A percentile compares a stretch with the other conserved stretches of the same genome.
Evolutionary conservation across 495 filamentous ascomycete species (phyloP).

Genomic region (Lasiosphaeria miniovina): DNA sequence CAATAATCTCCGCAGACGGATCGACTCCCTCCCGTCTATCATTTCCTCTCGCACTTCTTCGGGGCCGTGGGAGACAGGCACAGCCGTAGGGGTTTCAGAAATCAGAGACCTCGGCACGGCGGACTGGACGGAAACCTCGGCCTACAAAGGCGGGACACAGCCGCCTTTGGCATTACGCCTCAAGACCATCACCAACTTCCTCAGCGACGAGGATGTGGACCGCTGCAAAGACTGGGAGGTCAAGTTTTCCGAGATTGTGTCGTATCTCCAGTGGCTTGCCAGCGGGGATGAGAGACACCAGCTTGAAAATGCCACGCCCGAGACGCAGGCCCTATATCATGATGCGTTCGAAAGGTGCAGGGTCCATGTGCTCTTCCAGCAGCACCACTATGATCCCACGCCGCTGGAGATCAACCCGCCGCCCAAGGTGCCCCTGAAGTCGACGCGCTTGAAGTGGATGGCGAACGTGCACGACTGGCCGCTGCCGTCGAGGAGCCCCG

Average conservation of each 20-base stretch:
- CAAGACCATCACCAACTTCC: constrained; percentile 26
- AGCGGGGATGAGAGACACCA: constrained; percentile 15
- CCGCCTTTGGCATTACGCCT: constrained; percentile 27
- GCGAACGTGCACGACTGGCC: constrained; percentile 16
- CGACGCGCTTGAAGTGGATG: constrained; percentile 24
- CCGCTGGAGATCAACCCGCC: constrained; percentile 14
- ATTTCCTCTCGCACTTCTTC: no score
- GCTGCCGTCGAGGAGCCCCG: constrained; percentile 5
- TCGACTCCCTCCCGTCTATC: no score
- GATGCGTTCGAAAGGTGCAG: constrained; percentile 23
- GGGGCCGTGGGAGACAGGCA: no score
- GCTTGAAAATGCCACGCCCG: constrained; percentile 14
- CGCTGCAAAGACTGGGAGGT: constrained; percentile 25
- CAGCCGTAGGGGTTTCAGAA: no score
- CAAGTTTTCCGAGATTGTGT: constrained; percentile 17
- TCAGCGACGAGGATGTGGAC: constrained; percentile 32
- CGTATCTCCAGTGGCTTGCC: constrained; percentile 31
- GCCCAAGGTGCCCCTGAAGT: constrained; percentile 11
- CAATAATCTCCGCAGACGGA: no score
- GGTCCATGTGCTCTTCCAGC: constrained; percentile 27
- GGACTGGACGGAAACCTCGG: constrained; percentile 24
- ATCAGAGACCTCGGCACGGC: constrained; percentile 4
- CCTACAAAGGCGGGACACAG: constrained; percentile 19
- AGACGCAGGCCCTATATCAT: constrained; percentile 20
- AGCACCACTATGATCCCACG: constrained; percentile 19